Base-by-base conservation (phyloP, 345 rosid genomes). In the Cardiospermum halicacabum region DNA sequence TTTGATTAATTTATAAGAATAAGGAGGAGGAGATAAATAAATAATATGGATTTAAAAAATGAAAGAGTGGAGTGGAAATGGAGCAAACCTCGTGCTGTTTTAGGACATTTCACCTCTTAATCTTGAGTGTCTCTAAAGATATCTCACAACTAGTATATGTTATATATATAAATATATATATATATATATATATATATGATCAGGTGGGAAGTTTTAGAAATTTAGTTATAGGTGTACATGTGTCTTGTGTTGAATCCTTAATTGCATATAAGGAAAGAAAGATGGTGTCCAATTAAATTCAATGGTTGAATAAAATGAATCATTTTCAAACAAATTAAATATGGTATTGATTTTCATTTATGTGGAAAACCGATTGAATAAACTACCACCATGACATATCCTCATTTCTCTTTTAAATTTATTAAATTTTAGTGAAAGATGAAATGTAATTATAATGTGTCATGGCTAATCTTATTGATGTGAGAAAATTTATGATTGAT, bases 101-200 rank as follows among this genome's bases (percentile, higher is more conserved):
- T 4, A 11, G 7, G 81, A 77, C 78, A 64, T 74, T 70, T 74
- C 34, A 77, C 75, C 78, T 70, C 69, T 18, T 55, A 73, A 64
- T 47, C 75, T 70, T 49, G 83, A 81, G 85, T 74, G 64, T 66
- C 53, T 49, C 58, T 72, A 74, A 81, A 81, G 81, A 66, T 53
- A 75, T 32, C 34, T 34, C 28, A 45, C 39, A 13, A 16, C 25
- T 18, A 9, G 13, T 3, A 27, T 16, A 6, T 13, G 13, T 3
- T 13, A 18, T 47, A 12, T 1, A 43, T 1, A 28, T 12, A 24
- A 12, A 51, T 0, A 45, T 22, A 53, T 18, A 47, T 26, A 32
- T 21, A 6, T 22, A 5, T 22, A 50, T 50, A n/a, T n/a, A n/a
- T n/a, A n/a, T n/a, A n/a, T n/a, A n/a, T n/a, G n/a, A n/a, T n/a